Evolutionary conservation across 2,329 filamentous ascomycete genomes (phyloP).

Genomic region (Neophaeococcomyces aloes): DNA sequence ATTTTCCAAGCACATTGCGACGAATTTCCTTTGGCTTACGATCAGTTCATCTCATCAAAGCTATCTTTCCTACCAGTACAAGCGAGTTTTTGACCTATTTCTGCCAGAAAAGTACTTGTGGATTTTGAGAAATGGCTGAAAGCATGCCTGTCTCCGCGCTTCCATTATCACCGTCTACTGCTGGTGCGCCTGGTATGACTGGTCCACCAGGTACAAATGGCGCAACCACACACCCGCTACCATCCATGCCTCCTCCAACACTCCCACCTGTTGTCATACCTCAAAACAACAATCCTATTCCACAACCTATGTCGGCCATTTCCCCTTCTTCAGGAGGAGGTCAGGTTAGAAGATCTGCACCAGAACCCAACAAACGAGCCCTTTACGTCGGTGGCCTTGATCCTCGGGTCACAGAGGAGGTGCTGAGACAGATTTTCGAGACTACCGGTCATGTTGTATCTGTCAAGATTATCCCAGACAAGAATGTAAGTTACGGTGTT

Average conservation of each 20-base stretch:
- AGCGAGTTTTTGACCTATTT: slow-evolving; percentile 7
- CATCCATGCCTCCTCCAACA: slow-evolving; percentile 74
- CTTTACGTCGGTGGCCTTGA: slow-evolving; percentile 93
- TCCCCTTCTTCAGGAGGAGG: slow-evolving; percentile 81
- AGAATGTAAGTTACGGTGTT: slow-evolving; percentile 64
- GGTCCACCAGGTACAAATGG: slow-evolving; percentile 60
- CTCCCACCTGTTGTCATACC: slow-evolving; percentile 78
- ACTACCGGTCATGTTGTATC: slow-evolving; percentile 96
- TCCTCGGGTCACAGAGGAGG: slow-evolving; percentile 89
- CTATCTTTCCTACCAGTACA: not conserved
- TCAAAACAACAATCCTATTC: slow-evolving; percentile 91
- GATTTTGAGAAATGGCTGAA: slow-evolving; percentile 57
- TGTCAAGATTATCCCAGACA: slow-evolving; percentile 99
- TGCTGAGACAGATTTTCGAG: slow-evolving; percentile 95
- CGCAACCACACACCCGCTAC: slow-evolving; percentile 31
- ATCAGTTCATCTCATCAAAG: not conserved
- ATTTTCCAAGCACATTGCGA: too few species aligned
- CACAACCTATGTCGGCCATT: slow-evolving; percentile 68
- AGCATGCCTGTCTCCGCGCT: slow-evolving; percentile 52
- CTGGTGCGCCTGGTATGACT: slow-evolving; percentile 62
- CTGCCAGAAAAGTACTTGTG: slow-evolving; percentile 1
- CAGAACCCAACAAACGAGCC: slow-evolving; percentile 96
- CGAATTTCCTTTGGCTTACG: slow-evolving; percentile 12
- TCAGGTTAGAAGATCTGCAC: slow-evolving; percentile 79
- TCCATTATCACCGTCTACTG: slow-evolving; percentile 58